Base-by-base conservation (phyloP, 2,329 filamentous ascomycete genomes). In the Biscogniauxia mediterranea region DNA sequence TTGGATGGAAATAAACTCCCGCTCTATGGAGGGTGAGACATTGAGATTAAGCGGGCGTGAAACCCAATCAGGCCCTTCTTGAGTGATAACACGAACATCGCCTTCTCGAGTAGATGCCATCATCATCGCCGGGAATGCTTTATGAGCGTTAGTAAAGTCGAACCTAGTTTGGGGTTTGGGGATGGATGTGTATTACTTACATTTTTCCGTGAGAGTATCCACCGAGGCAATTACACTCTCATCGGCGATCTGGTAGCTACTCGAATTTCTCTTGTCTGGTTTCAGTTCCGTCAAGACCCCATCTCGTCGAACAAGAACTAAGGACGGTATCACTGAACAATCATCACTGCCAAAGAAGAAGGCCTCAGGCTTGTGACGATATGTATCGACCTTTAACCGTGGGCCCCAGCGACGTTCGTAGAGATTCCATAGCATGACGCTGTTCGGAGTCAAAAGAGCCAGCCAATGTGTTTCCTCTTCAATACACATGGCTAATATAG, bases 391-490 rank as follows among this genome's bases (percentile, higher is more conserved):
- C 6, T 81, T 68, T 23, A 86, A 74, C 1, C 77, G 79, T n/a
- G 82, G 78, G 0, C 82, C 81, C 81, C 89, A 89, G 11, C 76
- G 76, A 54, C 81, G 81, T 49, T 85, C 78, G 17, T 76, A 74
- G 3, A 91, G 77, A 65, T 85, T 84, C 86, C 89, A 93, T 4
- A 92, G 69, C 19, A 83, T 76, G 13, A 91, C 81, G 38, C 79
- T 81, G 54, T 79, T 78, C 5, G 82, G 80, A 8, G 88, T 87
- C 28, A 91, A 77, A 3, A 93, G 76, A 1, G 89, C 90, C 32
- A 92, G 77, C 82, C 86, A 89, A 50, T 80, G 83, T 1, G 87
- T 88, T 15, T 80, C 79, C 32, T 85, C 82, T 61, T 92, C 87
- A 32, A 92, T 83, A 0, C 88, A 81, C 69, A 89, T 81, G 2